Evolutionary conservation across 192 early-diverging fungal genomes (phyloP), one percentile per base, ranked within the genome.

Genomic region (Allomyces javanicus): DNA sequence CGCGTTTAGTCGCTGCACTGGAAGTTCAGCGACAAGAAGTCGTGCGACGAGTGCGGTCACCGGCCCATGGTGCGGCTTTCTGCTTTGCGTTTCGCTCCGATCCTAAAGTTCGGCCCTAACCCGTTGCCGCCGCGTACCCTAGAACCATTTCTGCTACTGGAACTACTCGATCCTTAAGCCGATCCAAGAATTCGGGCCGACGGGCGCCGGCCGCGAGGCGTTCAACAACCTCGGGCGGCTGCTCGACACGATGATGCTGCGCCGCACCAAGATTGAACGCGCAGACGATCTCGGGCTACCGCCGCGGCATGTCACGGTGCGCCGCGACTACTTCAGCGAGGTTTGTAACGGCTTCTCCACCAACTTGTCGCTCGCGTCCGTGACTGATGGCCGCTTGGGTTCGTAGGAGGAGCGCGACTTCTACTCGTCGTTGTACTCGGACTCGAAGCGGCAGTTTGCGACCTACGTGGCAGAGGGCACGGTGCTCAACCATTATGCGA

Each of bases 401-500:
- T 3, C 7, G 33, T 9, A 40, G 55, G 89, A 88, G 11, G 93
- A 96, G 69, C 88, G 92, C 73, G 93, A 96, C 63, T 70, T 94
- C 40, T 96, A 96, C 69, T 76, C 83, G 63, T 87, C 86, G 22
- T 74, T 96, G 62, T 96, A 90, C 63, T 68, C 79, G 17, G 82
- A 93, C 70, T 80, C 83, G 14, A 72, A 80, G 67, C 76, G 85
- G 67, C 81, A 87, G 64, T 95, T 95, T 69, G 78, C 79, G 5
- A 90, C 89, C 1, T 95, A 91, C 75, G 86, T 89, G 4, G 78
- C 77, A 62, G 77, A 85, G 65, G 85, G 83, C 11, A 89, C 91
- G 0, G 87, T 93, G 24, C 79, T 94, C 61, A 93, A 93, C 72
- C 89, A 94, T 76, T 97, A 94, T 69, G 90, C 92, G 50, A 88